Evolutionary conservation across 108 stramenopile genomes (phyloP).

Genomic region (Cyclotella sp.): DNA sequence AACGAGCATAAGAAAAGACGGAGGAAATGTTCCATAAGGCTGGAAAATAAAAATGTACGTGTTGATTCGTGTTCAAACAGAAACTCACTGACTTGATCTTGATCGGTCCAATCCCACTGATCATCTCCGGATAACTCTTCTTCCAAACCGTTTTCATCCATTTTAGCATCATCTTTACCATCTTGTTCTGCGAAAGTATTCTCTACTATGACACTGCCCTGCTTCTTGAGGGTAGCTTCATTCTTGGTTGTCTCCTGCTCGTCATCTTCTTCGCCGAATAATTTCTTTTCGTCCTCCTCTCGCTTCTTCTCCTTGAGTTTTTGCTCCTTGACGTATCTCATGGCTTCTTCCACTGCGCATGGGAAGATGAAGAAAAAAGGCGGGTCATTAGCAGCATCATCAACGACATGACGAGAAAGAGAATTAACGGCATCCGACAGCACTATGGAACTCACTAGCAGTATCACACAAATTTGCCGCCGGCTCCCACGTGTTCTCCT

Average conservation of each 20-base stretch:
- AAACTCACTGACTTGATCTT: slow-evolving; percentile 46
- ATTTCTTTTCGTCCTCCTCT: slow-evolving; percentile 50
- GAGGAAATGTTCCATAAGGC: not conserved
- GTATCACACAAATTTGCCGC: slow-evolving; percentile 63
- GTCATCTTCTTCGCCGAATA: slow-evolving; percentile 34
- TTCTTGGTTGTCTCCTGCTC: not conserved
- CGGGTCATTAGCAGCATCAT: not conserved
- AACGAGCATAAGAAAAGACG: not conserved
- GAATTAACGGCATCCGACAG: not conserved
- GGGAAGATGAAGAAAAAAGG: too few species aligned
- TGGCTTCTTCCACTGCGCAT: slow-evolving; percentile 49
- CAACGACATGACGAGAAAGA: slow-evolving; percentile 12
- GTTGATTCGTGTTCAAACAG: not conserved
- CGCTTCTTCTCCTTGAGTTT: slow-evolving; percentile 47
- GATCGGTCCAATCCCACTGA: slow-evolving; percentile 56
- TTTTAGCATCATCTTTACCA: slow-evolving; percentile 10
- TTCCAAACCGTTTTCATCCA: slow-evolving; percentile 6
- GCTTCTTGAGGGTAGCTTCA: not conserved
- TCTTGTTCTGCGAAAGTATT: slow-evolving; percentile 8
- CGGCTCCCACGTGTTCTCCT: slow-evolving; percentile 74
- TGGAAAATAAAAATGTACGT: not conserved
- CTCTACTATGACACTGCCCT: not conserved
- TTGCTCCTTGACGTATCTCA: slow-evolving; percentile 30
- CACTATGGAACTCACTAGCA: slow-evolving; percentile 35
- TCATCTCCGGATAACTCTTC: slow-evolving; percentile 18